A percentile compares a stretch with the other conserved stretches of the same genome.
Conservation (phyloP, 139 green algal species). For the Coccomyxa sp. region DNA sequence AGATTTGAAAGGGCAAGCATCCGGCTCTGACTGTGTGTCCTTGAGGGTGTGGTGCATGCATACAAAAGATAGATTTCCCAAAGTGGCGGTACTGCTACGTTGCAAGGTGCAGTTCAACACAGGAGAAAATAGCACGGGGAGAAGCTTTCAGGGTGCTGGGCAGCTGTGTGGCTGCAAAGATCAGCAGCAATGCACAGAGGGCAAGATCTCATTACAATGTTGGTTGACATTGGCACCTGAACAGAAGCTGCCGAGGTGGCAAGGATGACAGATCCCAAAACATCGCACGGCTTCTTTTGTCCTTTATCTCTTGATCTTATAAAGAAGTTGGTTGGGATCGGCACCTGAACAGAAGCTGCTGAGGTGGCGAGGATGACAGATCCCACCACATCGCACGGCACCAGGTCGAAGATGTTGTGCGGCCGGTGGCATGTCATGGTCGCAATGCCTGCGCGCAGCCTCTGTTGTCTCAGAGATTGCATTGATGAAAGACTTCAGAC, state of each 20-base stretch:
- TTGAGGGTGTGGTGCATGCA: not conserved
- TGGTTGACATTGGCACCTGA: not conserved
- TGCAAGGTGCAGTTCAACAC: no score
- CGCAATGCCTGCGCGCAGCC: not conserved
- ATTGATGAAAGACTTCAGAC: no score
- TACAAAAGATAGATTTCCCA: no score
- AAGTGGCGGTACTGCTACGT: no score
- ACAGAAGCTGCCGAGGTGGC: not conserved
- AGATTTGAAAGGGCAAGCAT: not conserved
- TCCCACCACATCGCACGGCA: not conserved
- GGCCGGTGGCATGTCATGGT: not conserved
- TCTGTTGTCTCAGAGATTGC: no score
- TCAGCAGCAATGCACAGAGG: no score
- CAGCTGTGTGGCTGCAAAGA: no score
- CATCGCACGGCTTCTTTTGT: not conserved
- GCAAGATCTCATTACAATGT: no score
- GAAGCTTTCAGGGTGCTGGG: no score
- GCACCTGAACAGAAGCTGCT: not conserved
- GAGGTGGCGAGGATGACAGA: conserved; percentile 1
- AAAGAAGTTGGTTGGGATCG: not conserved
- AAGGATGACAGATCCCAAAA: no score
- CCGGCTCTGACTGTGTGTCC: not conserved
- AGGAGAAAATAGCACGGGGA: no score
- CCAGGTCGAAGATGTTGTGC: conserved; percentile 3
- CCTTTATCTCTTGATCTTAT: not conserved